Base-by-base conservation (phyloP, 2,329 filamentous ascomycete species). In the Coleophoma crateriformis region DNA sequence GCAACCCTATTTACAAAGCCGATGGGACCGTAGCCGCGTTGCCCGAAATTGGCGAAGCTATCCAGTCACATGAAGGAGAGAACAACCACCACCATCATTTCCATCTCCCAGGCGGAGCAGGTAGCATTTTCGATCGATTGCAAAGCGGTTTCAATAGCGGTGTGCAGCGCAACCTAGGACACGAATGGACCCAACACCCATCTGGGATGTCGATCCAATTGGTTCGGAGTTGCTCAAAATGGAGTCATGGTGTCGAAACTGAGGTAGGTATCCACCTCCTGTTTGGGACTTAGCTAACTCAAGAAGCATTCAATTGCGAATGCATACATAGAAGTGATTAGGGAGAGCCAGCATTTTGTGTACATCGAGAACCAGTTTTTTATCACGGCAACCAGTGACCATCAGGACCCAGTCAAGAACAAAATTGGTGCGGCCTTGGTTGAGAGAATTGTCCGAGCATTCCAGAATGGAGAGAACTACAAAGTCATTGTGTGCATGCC, bases 311-410 rank as follows among this genome's bases (percentile, higher is more conserved):
- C 90, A 1, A 92, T 96, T 54, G 82, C 85, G 53, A 91, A 92
- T 63, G 90, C 90, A 1, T 95, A 95, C 62, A 82, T 87, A 33
- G 76, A 86, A 40, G 77, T 82, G 27, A 90, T 90, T 58, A 73
- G 70, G 35, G 81, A 82, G 45, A 84, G 84, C 15, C 71, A 82
- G 61, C 82, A 90, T 63, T 90, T 86, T 61, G 69, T 91, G 51
- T 91, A 90, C 66, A 90, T 91, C 34, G 87, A 91, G 65, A 90
- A 91, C 61, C 59, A 89, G 74, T 94, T 94, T 72, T 94, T 94
- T 74, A 94, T 94, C 68, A 94, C 88, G 0, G 87, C 88, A 3
- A 91, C 87, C 1, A 76, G 74, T 44, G 76, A 87, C 48, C 71
- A 82, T 50, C 87, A 90, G 64, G 76, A 77, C 53, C 87, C 88